Conservation (phyloP, 345 rosid species). For the Salix koriyanagi region DNA sequence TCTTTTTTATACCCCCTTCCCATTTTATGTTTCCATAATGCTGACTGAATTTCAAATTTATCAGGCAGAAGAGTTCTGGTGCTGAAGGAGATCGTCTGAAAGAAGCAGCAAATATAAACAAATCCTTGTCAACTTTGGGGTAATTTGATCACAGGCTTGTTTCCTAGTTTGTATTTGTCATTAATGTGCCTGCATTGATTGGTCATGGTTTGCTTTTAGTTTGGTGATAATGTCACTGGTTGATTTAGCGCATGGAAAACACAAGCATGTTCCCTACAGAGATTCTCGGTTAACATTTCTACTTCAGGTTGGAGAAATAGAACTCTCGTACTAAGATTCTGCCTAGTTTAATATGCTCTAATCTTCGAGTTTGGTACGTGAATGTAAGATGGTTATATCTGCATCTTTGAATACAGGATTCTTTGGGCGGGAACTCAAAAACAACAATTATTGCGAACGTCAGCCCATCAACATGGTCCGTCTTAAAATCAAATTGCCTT, state of each 20-base stretch:
- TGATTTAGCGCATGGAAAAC: conserved; percentile 94
- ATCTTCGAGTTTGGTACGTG: conserved; percentile 6
- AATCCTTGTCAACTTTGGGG: conserved; percentile 93
- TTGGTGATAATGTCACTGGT: conserved; percentile 95
- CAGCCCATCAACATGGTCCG: conserved; percentile 87
- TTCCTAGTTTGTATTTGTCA: conserved; percentile 15
- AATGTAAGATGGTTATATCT: not conserved
- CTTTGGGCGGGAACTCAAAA: conserved; percentile 93
- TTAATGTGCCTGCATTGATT: conserved; percentile 1
- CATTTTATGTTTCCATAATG: conserved; percentile 12
- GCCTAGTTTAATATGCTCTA: not conserved
- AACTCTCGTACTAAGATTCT: conserved; percentile 9
- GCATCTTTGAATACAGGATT: conserved; percentile 60
- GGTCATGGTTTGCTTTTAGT: conserved; percentile 36
- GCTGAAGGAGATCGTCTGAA: conserved; percentile 97
- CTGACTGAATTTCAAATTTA: conserved; percentile 16
- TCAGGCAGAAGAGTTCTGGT: conserved; percentile 93
- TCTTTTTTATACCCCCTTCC: conserved; percentile 3
- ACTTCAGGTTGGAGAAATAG: conserved; percentile 62
- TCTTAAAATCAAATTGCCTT: conserved; percentile 16
- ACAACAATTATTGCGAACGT: conserved; percentile 90
- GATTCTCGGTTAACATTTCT: conserved; percentile 96
- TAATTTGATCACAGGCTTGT: conserved; percentile 32
- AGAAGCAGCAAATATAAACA: conserved; percentile 96
- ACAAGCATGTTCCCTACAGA: conserved; percentile 90